phyloP scores from a whole-genome alignment of 257 asterid genomes.

The Oldenlandia corymbosa region DNA sequence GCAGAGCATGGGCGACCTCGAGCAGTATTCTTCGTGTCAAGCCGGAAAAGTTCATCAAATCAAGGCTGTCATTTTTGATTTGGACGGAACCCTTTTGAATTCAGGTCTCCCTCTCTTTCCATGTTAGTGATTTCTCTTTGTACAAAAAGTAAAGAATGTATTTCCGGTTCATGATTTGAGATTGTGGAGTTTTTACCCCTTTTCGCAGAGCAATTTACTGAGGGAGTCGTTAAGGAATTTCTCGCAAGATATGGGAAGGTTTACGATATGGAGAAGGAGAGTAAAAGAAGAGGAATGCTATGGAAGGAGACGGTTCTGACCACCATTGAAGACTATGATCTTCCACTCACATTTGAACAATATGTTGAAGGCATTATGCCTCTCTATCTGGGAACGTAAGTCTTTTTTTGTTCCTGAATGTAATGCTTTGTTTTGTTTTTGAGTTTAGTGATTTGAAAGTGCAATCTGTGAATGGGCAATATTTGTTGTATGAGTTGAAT shows the following conservation, averaged over 20 bases:
- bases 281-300: constrained; percentile 60
- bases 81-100: constrained; percentile 85
- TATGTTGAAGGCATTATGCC: constrained; percentile 51
- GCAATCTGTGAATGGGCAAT: not conserved
- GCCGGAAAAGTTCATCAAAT: constrained; percentile 18
- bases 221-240: constrained; percentile 53
- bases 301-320: constrained; percentile 41
- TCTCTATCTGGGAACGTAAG: constrained; percentile 70
- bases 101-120: constrained; percentile 60
- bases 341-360: constrained; percentile 70
- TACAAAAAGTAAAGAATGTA: not conserved
- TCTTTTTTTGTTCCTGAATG: constrained; percentile 2
- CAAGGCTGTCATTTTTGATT: constrained; percentile 76
- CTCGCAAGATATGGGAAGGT: constrained; percentile 64
- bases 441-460: not conserved
- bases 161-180: not conserved
- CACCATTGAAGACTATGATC: constrained; percentile 58
- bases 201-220: constrained; percentile 60
- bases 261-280: constrained; percentile 66
- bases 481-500: not conserved
- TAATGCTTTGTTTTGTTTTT: not conserved
- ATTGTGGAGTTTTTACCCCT: constrained; percentile 18
- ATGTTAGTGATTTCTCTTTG: too few relatives aligned
- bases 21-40: not conserved
- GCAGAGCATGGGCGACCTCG: constrained; percentile 21